Evolutionary conservation across 192 early-diverging fungal genomes (phyloP).

Genomic region (Backusella mclennaniae): DNA sequence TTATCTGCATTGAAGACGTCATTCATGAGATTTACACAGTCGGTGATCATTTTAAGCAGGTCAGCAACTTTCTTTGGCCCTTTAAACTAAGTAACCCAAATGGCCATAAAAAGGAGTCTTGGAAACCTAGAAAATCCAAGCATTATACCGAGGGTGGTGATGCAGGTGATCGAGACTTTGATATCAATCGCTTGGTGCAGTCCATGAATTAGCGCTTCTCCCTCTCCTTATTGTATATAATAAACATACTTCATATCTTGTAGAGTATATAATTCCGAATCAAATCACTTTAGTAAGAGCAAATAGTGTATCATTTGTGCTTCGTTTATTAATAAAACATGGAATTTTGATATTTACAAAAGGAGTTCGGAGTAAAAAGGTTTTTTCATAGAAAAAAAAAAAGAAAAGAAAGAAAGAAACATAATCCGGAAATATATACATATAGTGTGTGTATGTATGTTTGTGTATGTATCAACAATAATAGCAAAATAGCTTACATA

Average conservation of each 20-base stretch:
- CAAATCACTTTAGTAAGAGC: not conserved
- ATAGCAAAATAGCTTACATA: not conserved
- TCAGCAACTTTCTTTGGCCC: constrained; percentile 98
- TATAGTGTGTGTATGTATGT: not conserved
- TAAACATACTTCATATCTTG: no score
- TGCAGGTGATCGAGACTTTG: constrained; percentile 91
- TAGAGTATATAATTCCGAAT: no score
- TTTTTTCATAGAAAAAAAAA: not conserved
- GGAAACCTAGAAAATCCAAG: constrained; percentile 70
- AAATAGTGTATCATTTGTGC: not conserved
- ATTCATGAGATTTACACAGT: constrained; percentile 99
- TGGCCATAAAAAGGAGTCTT: constrained; percentile 59
- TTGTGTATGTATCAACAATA: no score
- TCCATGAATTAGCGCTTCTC: constrained; percentile 78
- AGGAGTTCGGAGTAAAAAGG: no score
- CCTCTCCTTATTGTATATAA: no score
- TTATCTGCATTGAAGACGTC: constrained; percentile 97
- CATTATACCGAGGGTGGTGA: constrained; percentile 99
- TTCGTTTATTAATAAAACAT: not conserved
- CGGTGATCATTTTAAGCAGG: constrained; percentile 89
- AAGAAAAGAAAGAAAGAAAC: not conserved
- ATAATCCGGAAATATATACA: not conserved
- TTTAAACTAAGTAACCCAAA: constrained; percentile 98
- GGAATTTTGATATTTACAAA: not conserved
- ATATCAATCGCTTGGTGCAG: constrained; percentile 93